Percentiles rank a stretch among this genome's conserved stretches.
Conservation (phyloP, 352 stramenopile species). For the Plasmopara muralis region DNA sequence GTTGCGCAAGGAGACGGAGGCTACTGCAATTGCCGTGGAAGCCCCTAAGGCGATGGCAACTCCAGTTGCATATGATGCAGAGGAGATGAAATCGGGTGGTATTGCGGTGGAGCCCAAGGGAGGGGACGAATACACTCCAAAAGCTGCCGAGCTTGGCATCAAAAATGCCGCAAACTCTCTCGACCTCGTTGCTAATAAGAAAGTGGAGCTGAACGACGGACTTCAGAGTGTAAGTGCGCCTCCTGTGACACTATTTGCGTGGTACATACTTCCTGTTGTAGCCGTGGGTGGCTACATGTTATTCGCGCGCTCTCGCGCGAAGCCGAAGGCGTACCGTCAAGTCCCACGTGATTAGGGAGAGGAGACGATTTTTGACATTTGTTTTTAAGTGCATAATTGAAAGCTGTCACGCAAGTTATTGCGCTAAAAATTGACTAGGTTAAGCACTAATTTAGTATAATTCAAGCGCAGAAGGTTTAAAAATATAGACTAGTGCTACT, state of each 20-base stretch:
- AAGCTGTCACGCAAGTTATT: too few relatives aligned
- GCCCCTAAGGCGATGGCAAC: constrained; percentile 2
- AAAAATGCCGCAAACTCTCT: constrained; percentile 57
- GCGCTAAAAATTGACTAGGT: too few relatives aligned
- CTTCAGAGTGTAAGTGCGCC: constrained; percentile 44
- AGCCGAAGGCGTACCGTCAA: constrained; percentile 33
- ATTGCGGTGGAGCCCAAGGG: constrained; percentile 26
- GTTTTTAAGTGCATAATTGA: too few relatives aligned
- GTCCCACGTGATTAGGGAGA: constrained; percentile 18
- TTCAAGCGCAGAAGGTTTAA: too few relatives aligned
- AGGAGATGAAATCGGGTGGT: constrained; percentile 5
- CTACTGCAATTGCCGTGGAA: constrained; percentile 5
- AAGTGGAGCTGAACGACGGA: constrained; percentile 34
- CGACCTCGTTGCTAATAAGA: constrained; percentile 29
- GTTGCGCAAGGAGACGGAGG: constrained; percentile 19
- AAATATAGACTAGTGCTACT: too few relatives aligned
- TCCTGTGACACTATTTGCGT: constrained; percentile 65
- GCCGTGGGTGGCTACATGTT: constrained; percentile 62
- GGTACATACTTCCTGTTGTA: constrained; percentile 69
- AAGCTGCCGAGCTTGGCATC: constrained; percentile 61
- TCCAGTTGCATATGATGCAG: constrained; percentile 1
- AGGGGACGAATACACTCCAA: constrained; percentile 42
- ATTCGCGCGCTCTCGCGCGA: constrained; percentile 46
- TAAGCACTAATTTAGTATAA: too few relatives aligned
- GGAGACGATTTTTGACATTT: too few relatives aligned